Conservation (phyloP, 2,329 filamentous ascomycete genomes). For the Calonectria ilicicola region DNA sequence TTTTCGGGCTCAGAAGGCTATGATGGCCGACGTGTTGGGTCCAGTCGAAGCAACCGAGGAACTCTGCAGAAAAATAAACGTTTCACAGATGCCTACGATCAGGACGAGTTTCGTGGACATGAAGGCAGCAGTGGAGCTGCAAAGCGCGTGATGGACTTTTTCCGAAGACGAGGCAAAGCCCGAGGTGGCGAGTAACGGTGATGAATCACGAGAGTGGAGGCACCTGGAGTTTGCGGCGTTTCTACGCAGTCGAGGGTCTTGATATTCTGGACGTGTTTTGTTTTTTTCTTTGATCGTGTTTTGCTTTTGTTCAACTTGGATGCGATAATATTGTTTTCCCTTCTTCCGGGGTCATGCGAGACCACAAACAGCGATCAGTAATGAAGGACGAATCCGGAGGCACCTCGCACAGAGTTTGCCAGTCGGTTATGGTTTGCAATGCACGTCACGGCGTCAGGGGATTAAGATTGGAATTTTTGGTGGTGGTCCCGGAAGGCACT, state of each 20-base stretch:
- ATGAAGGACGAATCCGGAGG: slow-evolving; percentile 42
- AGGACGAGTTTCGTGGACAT: slow-evolving; percentile 73
- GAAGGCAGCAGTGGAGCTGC: slow-evolving; percentile 89
- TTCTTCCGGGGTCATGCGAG: slow-evolving; percentile 37
- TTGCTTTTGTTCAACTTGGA: slow-evolving; percentile 32
- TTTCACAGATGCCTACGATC: slow-evolving; percentile 91
- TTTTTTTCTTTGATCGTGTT: slow-evolving; percentile 2
- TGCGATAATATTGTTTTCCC: slow-evolving; percentile 42
- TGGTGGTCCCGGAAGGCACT: slow-evolving; percentile 39
- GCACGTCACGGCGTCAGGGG: slow-evolving; percentile 42
- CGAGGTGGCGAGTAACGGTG: slow-evolving; percentile 70
- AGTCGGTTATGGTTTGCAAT: slow-evolving; percentile 19
- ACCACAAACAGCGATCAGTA: slow-evolving; percentile 40
- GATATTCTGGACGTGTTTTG: slow-evolving; percentile 35
- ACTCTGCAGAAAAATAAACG: slow-evolving; percentile 88
- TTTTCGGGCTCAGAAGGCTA: slow-evolving; percentile 58
- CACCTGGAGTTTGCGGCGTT: slow-evolving; percentile 41
- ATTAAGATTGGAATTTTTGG: slow-evolving; percentile 39
- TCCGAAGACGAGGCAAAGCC: slow-evolving; percentile 86
- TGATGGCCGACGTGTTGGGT: slow-evolving; percentile 53
- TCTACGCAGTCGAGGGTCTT: slow-evolving; percentile 35
- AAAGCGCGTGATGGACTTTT: slow-evolving; percentile 98
- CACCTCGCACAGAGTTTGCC: slow-evolving; percentile 10
- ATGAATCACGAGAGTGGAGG: slow-evolving; percentile 33
- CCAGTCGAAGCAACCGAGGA: slow-evolving; percentile 57